Conservation (phyloP, 768 basidiomycete genomes). For the Mycena polygramma region DNA sequence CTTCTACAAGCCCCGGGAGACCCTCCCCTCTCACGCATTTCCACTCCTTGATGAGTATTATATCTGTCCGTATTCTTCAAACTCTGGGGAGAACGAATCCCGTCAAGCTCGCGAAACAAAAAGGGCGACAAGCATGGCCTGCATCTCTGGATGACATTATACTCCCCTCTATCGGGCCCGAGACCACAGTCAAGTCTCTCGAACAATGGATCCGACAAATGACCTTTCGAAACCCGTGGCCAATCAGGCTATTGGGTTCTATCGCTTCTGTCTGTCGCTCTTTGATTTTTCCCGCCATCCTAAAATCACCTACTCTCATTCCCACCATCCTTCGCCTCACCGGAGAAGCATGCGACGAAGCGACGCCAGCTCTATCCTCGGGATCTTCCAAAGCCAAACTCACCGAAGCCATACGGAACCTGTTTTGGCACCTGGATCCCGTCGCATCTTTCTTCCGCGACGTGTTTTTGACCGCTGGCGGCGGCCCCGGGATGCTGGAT, state of each 20-base stretch:
- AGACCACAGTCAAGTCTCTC: slow-evolving; percentile 11
- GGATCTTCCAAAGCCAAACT: background rate
- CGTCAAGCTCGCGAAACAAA: slow-evolving; percentile 14
- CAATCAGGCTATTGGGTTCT: slow-evolving; percentile 12
- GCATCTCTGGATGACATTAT: slow-evolving; percentile 20
- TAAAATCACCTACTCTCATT: slow-evolving; percentile 12
- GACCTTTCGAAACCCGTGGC: slow-evolving; percentile 8
- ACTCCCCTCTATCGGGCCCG: slow-evolving; percentile 1
- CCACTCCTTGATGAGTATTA: background rate
- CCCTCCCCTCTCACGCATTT: background rate
- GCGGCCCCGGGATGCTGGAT: slow-evolving; percentile 3
- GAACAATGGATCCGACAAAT: slow-evolving; percentile 17
- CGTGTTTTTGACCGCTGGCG: background rate
- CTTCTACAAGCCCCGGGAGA: background rate
- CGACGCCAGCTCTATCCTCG: background rate
- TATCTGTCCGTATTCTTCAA: background rate
- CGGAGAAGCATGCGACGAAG: slow-evolving; percentile 4
- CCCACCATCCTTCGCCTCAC: slow-evolving; percentile 20
- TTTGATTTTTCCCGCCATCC: slow-evolving; percentile 9
- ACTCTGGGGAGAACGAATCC: slow-evolving; percentile 11
- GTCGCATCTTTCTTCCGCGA: slow-evolving; percentile 6
- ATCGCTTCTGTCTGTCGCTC: slow-evolving; percentile 7
- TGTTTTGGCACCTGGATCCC: background rate
- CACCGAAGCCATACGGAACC: background rate
- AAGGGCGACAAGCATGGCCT: slow-evolving; percentile 17